A percentile compares a stretch with the other conserved stretches of the same genome.
Conservation (phyloP, 768 basidiomycete species). For the Russula earlei region DNA sequence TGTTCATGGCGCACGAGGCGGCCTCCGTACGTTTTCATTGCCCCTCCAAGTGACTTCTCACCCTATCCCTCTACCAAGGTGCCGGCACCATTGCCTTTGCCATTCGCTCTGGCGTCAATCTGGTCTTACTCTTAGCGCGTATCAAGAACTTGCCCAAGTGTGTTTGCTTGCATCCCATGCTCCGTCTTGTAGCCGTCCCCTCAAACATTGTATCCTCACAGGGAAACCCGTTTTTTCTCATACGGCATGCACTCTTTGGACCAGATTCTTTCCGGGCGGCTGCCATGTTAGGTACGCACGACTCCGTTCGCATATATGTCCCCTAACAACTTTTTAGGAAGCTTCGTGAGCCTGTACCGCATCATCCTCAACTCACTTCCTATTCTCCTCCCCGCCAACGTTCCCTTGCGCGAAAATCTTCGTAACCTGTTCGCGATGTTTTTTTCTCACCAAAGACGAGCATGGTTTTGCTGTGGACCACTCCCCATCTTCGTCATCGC, state of each 20-base stretch:
- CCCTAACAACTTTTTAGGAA: slow-evolving; percentile 35
- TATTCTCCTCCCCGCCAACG: slow-evolving; percentile 43
- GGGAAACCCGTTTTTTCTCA: slow-evolving; percentile 54
- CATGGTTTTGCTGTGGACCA: slow-evolving; percentile 20
- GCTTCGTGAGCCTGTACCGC: slow-evolving; percentile 73
- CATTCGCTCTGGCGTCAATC: slow-evolving; percentile 74
- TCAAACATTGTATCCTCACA: slow-evolving; percentile 24
- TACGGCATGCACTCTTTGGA: slow-evolving; percentile 80
- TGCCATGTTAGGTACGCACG: slow-evolving; percentile 66
- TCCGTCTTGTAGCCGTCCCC: not conserved
- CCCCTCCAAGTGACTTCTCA: not conserved
- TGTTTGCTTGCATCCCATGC: slow-evolving; percentile 17
- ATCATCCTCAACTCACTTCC: slow-evolving; percentile 70
- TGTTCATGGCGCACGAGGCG: slow-evolving; percentile 61
- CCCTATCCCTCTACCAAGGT: slow-evolving; percentile 36
- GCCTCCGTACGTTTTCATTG: slow-evolving; percentile 45
- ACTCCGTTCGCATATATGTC: not conserved
- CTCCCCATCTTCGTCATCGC: slow-evolving; percentile 15
- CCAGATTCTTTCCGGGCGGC: slow-evolving; percentile 76
- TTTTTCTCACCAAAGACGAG: slow-evolving; percentile 21
- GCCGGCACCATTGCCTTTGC: slow-evolving; percentile 73
- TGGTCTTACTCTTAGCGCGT: slow-evolving; percentile 68
- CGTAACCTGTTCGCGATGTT: slow-evolving; percentile 23
- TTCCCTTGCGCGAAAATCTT: slow-evolving; percentile 20
- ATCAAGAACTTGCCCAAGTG: slow-evolving; percentile 61